Percentiles rank a stretch among this genome's conserved stretches.
These are phyloP conservation scores for Rubia yunnanensis DNA, from an alignment of 257 asterid species.

Conservation along the genomic window DNA sequence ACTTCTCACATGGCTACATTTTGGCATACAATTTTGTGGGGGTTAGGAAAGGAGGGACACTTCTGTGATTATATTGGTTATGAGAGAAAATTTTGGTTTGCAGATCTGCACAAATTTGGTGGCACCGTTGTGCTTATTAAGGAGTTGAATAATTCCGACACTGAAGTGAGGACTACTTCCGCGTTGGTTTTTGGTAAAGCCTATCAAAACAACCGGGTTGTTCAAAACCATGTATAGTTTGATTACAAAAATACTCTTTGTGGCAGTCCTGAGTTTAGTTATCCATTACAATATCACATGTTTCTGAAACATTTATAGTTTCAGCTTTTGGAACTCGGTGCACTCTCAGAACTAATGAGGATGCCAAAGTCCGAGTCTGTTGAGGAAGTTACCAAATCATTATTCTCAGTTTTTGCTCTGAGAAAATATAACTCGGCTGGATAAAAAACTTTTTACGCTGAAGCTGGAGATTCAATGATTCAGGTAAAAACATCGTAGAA, in stretches of 20 bases:
- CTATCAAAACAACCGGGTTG: slow-evolving; percentile 67
- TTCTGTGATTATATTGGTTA: background rate
- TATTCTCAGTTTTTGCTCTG: slow-evolving; percentile 76
- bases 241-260: background rate
- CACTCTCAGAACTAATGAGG: slow-evolving; percentile 50
- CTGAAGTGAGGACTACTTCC: slow-evolving; percentile 53
- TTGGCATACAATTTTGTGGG: background rate
- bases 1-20: background rate
- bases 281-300: background rate
- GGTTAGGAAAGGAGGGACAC: background rate
- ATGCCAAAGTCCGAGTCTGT: slow-evolving; percentile 40
- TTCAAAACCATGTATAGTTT: slow-evolving; percentile 63
- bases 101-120: slow-evolving; percentile 76
- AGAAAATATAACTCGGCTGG: slow-evolving; percentile 52
- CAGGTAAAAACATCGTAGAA: slow-evolving; percentile 46
- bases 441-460: slow-evolving; percentile 50
- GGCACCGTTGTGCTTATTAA: slow-evolving; percentile 48
- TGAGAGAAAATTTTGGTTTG: background rate
- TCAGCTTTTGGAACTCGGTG: slow-evolving; percentile 70
- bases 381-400: slow-evolving; percentile 78
- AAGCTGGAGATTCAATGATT: slow-evolving; percentile 67
- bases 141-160: slow-evolving; percentile 38
- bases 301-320: slow-evolving; percentile 15
- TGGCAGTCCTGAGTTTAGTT: background rate
- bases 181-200: slow-evolving; percentile 90